A percentile compares a stretch with the other conserved stretches of the same genome.
phyloP scores from a whole-genome alignment of 495 filamentous ascomycete genomes.

The Pyronema omphalodes region DNA sequence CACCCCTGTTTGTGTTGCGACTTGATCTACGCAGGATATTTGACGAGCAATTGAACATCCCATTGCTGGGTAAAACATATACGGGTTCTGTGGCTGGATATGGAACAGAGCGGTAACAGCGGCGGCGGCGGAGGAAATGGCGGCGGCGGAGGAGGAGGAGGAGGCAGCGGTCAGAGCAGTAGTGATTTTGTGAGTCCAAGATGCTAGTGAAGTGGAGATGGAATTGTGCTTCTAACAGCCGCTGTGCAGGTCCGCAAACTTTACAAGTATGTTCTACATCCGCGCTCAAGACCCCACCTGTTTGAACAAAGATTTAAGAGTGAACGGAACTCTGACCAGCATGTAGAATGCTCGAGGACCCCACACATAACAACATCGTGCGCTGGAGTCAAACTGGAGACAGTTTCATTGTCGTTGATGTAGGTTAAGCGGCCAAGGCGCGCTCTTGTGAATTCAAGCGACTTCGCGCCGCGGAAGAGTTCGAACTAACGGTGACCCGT shows the following conservation, averaged over 20 bases:
- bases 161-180: constrained; percentile 45
- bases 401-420: constrained; percentile 95
- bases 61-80: too few species aligned
- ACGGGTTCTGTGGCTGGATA: constrained; percentile 4
- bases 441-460: background rate
- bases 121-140: constrained; percentile 36
- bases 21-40: background rate
- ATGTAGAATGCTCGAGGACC: constrained; percentile 87
- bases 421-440: constrained; percentile 28
- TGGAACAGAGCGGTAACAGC: constrained; percentile 28
- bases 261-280: constrained; percentile 57
- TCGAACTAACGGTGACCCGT: background rate
- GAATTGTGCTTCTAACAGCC: constrained; percentile 14
- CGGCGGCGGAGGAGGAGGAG: constrained; percentile 38
- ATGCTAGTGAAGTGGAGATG: background rate
- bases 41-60: too few species aligned
- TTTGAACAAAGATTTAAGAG: background rate
- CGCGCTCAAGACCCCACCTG: constrained; percentile 6
- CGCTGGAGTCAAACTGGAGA: constrained; percentile 89
- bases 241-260: constrained; percentile 76
- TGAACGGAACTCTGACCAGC: background rate
- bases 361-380: constrained; percentile 77
- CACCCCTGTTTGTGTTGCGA: constrained; percentile 2
- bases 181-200: constrained; percentile 54
- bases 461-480: too few species aligned